These are phyloP conservation scores for Lipomyces spencermartinsiae DNA, from an alignment of 805 yeast species.

Conservation along the genomic window DNA sequence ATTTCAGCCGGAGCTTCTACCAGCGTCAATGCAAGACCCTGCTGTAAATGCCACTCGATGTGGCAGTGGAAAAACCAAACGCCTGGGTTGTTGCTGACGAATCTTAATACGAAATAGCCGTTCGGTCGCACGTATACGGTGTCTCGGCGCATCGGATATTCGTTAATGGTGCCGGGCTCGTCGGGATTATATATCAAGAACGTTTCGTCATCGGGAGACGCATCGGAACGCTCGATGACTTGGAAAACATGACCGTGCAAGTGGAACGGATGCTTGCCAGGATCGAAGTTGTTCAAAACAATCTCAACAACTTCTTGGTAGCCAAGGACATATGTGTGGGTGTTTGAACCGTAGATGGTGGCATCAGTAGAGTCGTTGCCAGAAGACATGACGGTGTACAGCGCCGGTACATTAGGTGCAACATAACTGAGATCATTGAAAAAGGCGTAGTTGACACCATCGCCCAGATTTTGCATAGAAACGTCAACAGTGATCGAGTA, in stretches of 20 bases:
- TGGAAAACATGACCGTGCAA: slow-evolving; percentile 95
- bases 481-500: slow-evolving; percentile 78
- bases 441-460: slow-evolving; percentile 96
- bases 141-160: slow-evolving; percentile 85
- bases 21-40: slow-evolving; percentile 83
- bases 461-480: slow-evolving; percentile 78
- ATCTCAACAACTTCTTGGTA: slow-evolving; percentile 75
- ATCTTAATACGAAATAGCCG: slow-evolving; percentile 84
- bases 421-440: slow-evolving; percentile 85
- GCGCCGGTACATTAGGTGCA: slow-evolving; percentile 83
- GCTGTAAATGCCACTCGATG: slow-evolving; percentile 96
- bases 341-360: slow-evolving; percentile 80
- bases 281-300: slow-evolving; percentile 81
- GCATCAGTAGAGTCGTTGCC: slow-evolving; percentile 57
- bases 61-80: slow-evolving; percentile 99
- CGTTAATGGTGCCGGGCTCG: slow-evolving; percentile 60
- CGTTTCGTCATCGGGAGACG: slow-evolving; percentile 57
- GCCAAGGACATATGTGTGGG: slow-evolving; percentile 74
- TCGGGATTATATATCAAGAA: slow-evolving; percentile 65
- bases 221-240: slow-evolving; percentile 72
- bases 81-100: slow-evolving; percentile 94
- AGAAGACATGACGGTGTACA: slow-evolving; percentile 72
- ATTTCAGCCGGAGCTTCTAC: slow-evolving; percentile 83
- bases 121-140: slow-evolving; percentile 78
- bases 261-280: slow-evolving; percentile 98